Base-by-base conservation (phyloP, 1,139 yeast genomes). In the Yamadazyma atlantica region DNA sequence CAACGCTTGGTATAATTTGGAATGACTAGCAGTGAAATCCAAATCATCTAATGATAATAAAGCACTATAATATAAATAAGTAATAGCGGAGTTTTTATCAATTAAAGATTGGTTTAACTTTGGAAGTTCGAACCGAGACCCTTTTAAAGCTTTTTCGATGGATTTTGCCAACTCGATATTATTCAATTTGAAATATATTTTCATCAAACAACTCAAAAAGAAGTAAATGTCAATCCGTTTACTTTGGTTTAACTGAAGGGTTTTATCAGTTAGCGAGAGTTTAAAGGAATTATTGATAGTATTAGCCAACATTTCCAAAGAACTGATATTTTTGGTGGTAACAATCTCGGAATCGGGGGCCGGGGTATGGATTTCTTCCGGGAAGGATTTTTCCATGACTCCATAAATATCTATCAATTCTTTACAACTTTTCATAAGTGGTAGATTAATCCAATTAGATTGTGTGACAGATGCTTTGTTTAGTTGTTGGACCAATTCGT, bases 111-210 rank as follows among this genome's bases (percentile, higher is more conserved):
- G 60, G 14, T 86, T 82, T 44, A 85, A 64, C 29, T 75, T 78
- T 4, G 77, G 78, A 21, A 70, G 50, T 30, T 61, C 57, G 13
- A 63, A 62, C 14, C 72, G 57, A 41, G 82, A 75, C 4, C 80
- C 77, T 25, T 67, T 73, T 33, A 89, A 64, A 2, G 90, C 96
- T 55, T 82, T 82, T 41, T 87, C 80, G 40, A 88, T 73, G 38
- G 88, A 85, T 49, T 82, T 82, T 13, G 95, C 94, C 53, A 89
- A 73, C 44, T 89, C 88, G 34, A 78, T 67, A 50, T 85, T 86
- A 39, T 77, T 73, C 51, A 89, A 67, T 50, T 70, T 69, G 62
- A 85, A 82, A 62, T 89, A 90, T 13, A 85, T 71, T 49, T 78
- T 78, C 54, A 90, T 79, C 43, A 90, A 74, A 43, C 82, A 73